phyloP scores from a whole-genome alignment of 441 rosid species.

The Gossypium gossypioides region DNA sequence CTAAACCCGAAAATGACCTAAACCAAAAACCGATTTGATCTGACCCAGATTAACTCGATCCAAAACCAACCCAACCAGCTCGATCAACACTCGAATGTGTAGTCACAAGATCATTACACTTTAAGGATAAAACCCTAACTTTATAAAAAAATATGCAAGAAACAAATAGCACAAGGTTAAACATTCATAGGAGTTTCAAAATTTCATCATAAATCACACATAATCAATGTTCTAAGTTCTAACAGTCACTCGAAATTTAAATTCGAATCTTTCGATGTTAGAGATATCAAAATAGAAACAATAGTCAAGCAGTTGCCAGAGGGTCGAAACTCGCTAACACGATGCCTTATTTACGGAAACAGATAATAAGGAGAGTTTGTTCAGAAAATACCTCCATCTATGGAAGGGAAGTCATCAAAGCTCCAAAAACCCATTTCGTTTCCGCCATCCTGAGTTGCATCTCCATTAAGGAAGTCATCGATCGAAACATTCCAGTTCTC shows the following conservation, averaged over 20 bases:
- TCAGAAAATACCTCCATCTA: slow-evolving; percentile 49
- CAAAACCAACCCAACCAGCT: too few relatives aligned
- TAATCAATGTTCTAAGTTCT: background rate
- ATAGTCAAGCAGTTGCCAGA: background rate
- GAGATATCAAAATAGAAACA: background rate
- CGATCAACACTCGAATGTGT: too few relatives aligned
- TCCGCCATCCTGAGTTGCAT: slow-evolving; percentile 45
- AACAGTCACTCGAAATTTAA: slow-evolving; percentile 3
- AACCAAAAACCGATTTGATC: too few relatives aligned
- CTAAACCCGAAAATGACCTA: too few relatives aligned
- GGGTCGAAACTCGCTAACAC: slow-evolving; percentile 40
- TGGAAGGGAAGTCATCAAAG: slow-evolving; percentile 50
- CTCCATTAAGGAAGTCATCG: slow-evolving; percentile 48
- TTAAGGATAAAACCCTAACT: too few relatives aligned
- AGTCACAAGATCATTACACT: too few relatives aligned
- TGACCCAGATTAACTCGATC: too few relatives aligned
- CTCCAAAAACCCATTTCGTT: slow-evolving; percentile 63
- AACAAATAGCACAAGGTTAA: too few relatives aligned
- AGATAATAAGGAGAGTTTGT: slow-evolving; percentile 13
- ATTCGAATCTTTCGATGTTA: slow-evolving; percentile 2
- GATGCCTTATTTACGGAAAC: slow-evolving; percentile 70
- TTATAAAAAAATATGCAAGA: too few relatives aligned
- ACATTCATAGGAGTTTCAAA: too few relatives aligned
- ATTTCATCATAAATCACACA: background rate
- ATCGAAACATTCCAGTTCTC: slow-evolving; percentile 58